Conservation (phyloP, 768 basidiomycete genomes). For the Leccinellum luteum region DNA sequence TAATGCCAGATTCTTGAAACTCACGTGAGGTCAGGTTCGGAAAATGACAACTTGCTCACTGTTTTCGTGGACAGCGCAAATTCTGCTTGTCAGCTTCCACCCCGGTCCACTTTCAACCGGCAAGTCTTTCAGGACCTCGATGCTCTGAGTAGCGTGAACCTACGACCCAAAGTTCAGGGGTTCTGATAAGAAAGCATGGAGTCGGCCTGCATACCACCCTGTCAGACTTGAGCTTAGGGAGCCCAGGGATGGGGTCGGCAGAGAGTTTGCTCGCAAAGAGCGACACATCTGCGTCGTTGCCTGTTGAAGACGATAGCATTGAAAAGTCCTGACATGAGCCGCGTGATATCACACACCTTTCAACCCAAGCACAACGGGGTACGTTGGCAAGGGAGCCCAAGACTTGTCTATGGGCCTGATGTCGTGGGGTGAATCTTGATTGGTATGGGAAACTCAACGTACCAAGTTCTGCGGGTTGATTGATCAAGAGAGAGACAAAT, state of each 20-base stretch:
- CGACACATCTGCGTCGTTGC: constrained; percentile 63
- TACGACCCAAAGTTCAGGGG: constrained; percentile 22
- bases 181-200: neutral
- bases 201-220: constrained; percentile 50
- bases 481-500: neutral
- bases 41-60: constrained; percentile 46
- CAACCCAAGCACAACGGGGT: constrained; percentile 73
- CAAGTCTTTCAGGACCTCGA: constrained; percentile 76
- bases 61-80: constrained; percentile 77
- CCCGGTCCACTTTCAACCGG: constrained; percentile 74
- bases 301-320: constrained; percentile 22
- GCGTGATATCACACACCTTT: constrained; percentile 45
- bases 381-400: constrained; percentile 81
- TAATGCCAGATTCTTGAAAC: constrained; percentile 65
- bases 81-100: constrained; percentile 68
- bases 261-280: constrained; percentile 53
- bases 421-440: neutral
- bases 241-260: constrained; percentile 50
- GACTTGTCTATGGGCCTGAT: constrained; percentile 45
- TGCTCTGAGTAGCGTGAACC: constrained; percentile 79
- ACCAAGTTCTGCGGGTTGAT: constrained; percentile 48
- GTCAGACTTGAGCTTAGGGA: constrained; percentile 70
- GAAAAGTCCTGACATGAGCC: neutral
- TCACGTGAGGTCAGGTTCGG: neutral
- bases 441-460: constrained; percentile 1